A percentile compares a stretch with the other conserved stretches of the same genome.
These are phyloP conservation scores for Annulohypoxylon maeteangense DNA, from an alignment of 495 filamentous ascomycete species.

Conservation along the genomic window DNA sequence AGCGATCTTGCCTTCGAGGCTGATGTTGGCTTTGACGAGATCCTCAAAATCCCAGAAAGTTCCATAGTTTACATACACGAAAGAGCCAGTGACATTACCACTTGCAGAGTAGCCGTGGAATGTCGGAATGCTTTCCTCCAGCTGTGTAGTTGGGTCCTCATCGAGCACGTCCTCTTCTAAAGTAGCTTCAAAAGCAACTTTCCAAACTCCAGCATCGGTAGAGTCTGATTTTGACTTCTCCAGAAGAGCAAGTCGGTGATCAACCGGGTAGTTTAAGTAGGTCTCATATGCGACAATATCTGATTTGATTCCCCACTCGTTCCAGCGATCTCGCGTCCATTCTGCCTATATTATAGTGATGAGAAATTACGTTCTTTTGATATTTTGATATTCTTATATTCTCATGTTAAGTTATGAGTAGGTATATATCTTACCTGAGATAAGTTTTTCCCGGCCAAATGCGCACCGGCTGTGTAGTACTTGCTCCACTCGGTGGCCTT, in stretches of 20 bases:
- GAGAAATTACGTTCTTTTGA: neutral
- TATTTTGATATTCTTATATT: too few species aligned
- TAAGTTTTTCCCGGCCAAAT: conserved; percentile 89
- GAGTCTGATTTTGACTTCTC: conserved; percentile 57
- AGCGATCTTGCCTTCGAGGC: conserved; percentile 84
- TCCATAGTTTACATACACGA: conserved; percentile 90
- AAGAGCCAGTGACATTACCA: conserved; percentile 85
- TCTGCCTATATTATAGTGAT: conserved; percentile 65
- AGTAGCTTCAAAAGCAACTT: conserved; percentile 80
- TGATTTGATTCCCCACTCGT: conserved; percentile 80
- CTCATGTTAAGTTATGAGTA: neutral
- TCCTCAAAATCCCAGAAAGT: conserved; percentile 88
- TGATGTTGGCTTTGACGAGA: conserved; percentile 77
- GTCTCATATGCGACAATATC: conserved; percentile 84
- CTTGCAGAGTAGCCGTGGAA: conserved; percentile 96
- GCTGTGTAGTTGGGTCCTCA: conserved; percentile 79
- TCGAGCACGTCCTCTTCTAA: conserved; percentile 88
- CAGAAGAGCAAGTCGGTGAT: conserved; percentile 80
- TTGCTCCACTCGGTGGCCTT: conserved; percentile 83
- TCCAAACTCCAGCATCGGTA: conserved; percentile 55
- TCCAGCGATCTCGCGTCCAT: conserved; percentile 89
- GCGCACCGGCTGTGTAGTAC: conserved; percentile 90
- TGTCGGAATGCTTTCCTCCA: conserved; percentile 81
- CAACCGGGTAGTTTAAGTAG: conserved; percentile 89
- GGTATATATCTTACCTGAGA: conserved; percentile 56